Evolutionary conservation across 768 basidiomycete genomes (phyloP).

Genomic region (Exsudoporus frostii): DNA sequence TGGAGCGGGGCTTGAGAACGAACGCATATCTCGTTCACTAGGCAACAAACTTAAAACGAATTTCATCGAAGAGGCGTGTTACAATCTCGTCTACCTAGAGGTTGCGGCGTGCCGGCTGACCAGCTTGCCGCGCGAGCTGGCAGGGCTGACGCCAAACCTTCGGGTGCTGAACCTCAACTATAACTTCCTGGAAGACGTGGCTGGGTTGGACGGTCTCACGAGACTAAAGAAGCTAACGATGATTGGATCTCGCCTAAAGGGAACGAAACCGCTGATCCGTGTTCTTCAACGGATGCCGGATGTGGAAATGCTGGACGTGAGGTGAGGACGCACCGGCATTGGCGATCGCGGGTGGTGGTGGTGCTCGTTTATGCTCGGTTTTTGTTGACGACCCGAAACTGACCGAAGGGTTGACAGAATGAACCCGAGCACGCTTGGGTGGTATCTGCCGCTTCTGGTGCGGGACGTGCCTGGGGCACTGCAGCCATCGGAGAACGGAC

Average conservation of each 20-base stretch:
- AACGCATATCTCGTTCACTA: constrained; percentile 36
- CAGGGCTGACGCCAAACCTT: constrained; percentile 72
- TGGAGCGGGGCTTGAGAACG: constrained; percentile 15
- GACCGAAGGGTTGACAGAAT: constrained; percentile 49
- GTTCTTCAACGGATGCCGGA: constrained; percentile 69
- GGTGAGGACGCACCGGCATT: constrained; percentile 48
- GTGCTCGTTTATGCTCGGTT: neutral
- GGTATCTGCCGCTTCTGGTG: constrained; percentile 88
- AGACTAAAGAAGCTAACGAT: constrained; percentile 81
- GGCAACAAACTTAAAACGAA: constrained; percentile 65
- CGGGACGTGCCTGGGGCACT: constrained; percentile 63
- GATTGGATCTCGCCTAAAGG: constrained; percentile 79
- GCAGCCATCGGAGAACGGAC: constrained; percentile 51
- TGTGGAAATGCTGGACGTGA: constrained; percentile 87
- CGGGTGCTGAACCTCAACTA: constrained; percentile 94
- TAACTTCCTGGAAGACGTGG: constrained; percentile 84
- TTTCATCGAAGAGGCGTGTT: constrained; percentile 73
- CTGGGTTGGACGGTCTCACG: constrained; percentile 64
- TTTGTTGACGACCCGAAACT: constrained; percentile 24
- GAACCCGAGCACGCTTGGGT: constrained; percentile 96
- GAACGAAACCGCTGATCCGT: constrained; percentile 69
- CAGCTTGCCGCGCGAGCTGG: constrained; percentile 65
- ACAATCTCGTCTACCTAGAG: constrained; percentile 90
- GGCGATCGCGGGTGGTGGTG: neutral
- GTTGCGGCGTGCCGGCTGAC: constrained; percentile 83